phyloP scores from a whole-genome alignment of 306 rosid species.

The Cucurbita moschata region DNA sequence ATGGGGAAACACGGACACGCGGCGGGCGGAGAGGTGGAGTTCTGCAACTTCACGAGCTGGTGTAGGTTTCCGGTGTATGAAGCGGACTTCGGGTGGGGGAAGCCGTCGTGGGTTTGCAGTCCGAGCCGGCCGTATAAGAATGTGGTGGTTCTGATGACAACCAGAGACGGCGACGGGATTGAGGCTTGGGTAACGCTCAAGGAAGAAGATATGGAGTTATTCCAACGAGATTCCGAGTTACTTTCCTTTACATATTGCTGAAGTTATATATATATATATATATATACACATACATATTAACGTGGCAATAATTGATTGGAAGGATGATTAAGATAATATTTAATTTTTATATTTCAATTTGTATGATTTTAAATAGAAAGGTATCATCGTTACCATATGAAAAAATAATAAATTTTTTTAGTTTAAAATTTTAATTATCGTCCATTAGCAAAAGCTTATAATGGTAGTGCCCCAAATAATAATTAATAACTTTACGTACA shows the following conservation, averaged over 20 bases:
- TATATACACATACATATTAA: no score
- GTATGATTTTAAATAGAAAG: background rate
- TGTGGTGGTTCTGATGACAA: constrained; percentile 4
- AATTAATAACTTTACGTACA: no score
- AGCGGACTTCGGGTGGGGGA: constrained; percentile 35
- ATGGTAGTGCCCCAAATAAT: no score
- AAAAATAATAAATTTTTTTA: no score
- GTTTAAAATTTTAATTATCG: background rate
- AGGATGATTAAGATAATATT: background rate
- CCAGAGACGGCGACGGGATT: constrained; percentile 10
- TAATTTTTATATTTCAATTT: background rate
- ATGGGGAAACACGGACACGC: background rate
- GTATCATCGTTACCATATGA: no score
- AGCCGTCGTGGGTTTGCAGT: constrained; percentile 22
- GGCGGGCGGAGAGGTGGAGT: background rate
- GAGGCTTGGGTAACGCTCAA: constrained; percentile 27
- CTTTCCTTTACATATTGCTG: background rate
- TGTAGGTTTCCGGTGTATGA: constrained; percentile 19
- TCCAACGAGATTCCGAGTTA: background rate
- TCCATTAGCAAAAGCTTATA: background rate
- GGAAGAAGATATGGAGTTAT: constrained; percentile 11
- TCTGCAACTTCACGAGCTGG: constrained; percentile 13
- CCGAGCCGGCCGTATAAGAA: constrained; percentile 11
- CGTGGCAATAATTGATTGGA: no score
- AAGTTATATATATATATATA: background rate